Percentiles rank a stretch among this genome's conserved stretches.
These are phyloP conservation scores for Pseudogymnoascus sp. DNA, from an alignment of 2,329 filamentous ascomycete species.

Conservation along the genomic window DNA sequence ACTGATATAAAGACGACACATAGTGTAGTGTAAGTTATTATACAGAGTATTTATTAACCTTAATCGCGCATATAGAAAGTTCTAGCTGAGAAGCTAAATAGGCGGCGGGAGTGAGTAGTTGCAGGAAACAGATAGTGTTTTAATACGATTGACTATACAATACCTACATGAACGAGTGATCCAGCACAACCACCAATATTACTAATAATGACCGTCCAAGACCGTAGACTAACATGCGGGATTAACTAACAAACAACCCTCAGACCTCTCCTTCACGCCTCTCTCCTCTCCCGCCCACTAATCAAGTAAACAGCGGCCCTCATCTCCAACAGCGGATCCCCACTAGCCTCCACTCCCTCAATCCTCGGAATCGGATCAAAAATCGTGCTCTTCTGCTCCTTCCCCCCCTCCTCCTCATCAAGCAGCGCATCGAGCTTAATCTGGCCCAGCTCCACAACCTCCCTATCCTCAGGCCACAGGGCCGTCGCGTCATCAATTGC, in stretches of 20 bases:
- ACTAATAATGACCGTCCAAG: not conserved
- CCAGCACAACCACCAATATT: not conserved
- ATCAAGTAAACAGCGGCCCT: conserved; percentile 49
- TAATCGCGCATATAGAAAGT: not conserved
- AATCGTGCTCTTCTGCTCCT: conserved; percentile 45
- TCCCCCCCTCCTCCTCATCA: conserved; percentile 34
- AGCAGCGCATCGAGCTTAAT: conserved; percentile 38
- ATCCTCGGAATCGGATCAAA: conserved; percentile 52
- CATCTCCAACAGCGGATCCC: conserved; percentile 49
- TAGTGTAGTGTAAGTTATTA: not conserved
- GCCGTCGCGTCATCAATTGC: conserved; percentile 40
- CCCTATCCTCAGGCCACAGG: conserved; percentile 46
- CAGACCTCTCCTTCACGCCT: conserved; percentile 20
- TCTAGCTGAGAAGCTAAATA: not conserved
- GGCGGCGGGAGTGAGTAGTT: not conserved
- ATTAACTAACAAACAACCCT: not conserved
- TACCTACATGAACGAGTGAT: too few species aligned
- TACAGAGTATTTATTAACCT: not conserved
- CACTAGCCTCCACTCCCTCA: conserved; percentile 44
- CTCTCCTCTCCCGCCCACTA: conserved; percentile 46
- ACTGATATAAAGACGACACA: not conserved
- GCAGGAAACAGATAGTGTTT: not conserved
- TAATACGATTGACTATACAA: not conserved
- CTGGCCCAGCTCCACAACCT: conserved; percentile 44
- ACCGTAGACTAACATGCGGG: not conserved